phyloP scores from a whole-genome alignment of 768 basidiomycete species.

The Pleurotus citrinopileatus region DNA sequence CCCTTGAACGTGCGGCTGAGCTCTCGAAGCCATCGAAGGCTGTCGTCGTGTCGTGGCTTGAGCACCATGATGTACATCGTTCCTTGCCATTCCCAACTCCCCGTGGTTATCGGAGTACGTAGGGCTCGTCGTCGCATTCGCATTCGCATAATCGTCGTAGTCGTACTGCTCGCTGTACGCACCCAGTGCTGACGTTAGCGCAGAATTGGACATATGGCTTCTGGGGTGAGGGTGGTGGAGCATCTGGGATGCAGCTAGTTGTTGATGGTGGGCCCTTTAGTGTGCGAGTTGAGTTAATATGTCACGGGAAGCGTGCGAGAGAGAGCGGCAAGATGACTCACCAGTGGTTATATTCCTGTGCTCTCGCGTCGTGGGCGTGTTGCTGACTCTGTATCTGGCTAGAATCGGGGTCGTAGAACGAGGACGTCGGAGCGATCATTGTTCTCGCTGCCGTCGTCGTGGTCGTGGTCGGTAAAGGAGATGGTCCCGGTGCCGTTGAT shows the following conservation, averaged over 20 bases:
- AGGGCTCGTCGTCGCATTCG: not conserved
- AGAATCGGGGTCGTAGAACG: slow-evolving; percentile 51
- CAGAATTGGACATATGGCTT: not conserved
- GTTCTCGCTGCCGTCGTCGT: slow-evolving; percentile 14
- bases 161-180: slow-evolving; percentile 3
- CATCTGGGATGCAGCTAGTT: not conserved
- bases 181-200: slow-evolving; percentile 3
- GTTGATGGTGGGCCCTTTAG: slow-evolving; percentile 6
- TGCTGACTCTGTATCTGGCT: slow-evolving; percentile 22
- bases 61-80: not conserved
- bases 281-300: not conserved
- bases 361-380: slow-evolving; percentile 16
- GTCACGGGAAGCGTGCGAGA: slow-evolving; percentile 2
- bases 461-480: not conserved
- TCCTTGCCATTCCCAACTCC: not conserved
- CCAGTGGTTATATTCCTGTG: slow-evolving; percentile 43
- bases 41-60: not conserved
- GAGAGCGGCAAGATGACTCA: not conserved
- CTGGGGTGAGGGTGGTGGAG: slow-evolving; percentile 5
- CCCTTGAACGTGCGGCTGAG: not conserved
- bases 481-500: slow-evolving; percentile 1
- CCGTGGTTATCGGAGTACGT: slow-evolving; percentile 5
- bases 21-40: not conserved
- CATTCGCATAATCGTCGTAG: not conserved
- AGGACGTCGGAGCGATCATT: slow-evolving; percentile 55